These are phyloP conservation scores for Penicillium palitans DNA, from an alignment of 2,329 filamentous ascomycete species.

Conservation along the genomic window DNA sequence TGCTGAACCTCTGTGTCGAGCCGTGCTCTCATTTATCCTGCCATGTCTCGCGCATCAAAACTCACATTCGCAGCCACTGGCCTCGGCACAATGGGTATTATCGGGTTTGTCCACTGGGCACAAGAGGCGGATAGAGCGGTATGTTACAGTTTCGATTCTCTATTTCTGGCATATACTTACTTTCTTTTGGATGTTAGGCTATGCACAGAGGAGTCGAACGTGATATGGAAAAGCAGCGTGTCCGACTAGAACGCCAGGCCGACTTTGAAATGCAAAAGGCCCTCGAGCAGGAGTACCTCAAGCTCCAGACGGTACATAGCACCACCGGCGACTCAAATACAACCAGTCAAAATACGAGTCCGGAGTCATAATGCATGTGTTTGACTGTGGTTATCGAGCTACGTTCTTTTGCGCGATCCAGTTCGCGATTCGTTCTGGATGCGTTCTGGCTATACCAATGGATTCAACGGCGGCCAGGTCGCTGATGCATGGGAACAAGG, in stretches of 20 bases:
- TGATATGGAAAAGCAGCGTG: constrained; percentile 88
- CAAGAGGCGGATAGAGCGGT: constrained; percentile 83
- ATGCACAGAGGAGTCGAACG: constrained; percentile 96
- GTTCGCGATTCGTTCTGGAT: neutral
- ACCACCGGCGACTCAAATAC: constrained; percentile 33
- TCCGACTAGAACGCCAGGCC: constrained; percentile 86
- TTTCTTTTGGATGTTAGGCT: constrained; percentile 52
- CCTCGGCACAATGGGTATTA: constrained; percentile 71
- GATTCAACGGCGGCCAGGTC: neutral
- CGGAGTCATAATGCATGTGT: constrained; percentile 23
- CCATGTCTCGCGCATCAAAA: constrained; percentile 92
- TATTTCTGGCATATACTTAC: constrained; percentile 7
- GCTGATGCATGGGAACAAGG: constrained; percentile 8
- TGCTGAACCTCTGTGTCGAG: neutral
- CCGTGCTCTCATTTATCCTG: neutral
- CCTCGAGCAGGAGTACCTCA: constrained; percentile 86
- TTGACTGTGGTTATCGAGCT: neutral
- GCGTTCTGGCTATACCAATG: neutral
- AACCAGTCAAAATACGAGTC: constrained; percentile 21
- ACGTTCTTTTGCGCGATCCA: neutral
- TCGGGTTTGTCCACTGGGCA: constrained; percentile 84
- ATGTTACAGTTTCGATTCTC: constrained; percentile 36
- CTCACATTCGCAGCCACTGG: constrained; percentile 78
- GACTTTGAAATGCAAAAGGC: constrained; percentile 91
- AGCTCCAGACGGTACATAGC: constrained; percentile 75